phyloP scores from a whole-genome alignment of 2,329 filamentous ascomycete genomes.

The Phaeosphaeria sp. region DNA sequence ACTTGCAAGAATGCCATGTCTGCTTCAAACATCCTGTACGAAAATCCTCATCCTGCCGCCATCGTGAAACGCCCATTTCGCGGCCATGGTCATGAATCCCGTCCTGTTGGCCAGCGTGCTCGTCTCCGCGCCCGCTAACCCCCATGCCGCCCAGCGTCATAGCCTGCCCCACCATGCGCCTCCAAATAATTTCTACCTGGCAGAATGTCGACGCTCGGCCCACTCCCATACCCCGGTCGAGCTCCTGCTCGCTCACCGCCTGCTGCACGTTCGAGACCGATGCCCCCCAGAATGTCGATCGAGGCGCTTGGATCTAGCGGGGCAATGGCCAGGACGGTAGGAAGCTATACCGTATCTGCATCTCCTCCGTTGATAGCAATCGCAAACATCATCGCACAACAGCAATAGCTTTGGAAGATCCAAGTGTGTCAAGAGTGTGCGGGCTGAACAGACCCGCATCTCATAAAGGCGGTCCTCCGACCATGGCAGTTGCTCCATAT shows the following conservation, averaged over 20 bases:
- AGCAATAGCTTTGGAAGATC: constrained; percentile 10
- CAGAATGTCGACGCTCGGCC: constrained; percentile 29
- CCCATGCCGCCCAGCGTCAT: constrained; percentile 23
- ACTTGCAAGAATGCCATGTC: not conserved
- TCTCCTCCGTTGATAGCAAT: constrained; percentile 17
- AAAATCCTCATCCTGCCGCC: constrained; percentile 10
- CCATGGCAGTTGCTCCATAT: not conserved
- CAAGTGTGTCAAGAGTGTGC: constrained; percentile 13
- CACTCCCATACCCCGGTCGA: constrained; percentile 20
- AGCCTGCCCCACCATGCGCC: constrained; percentile 31
- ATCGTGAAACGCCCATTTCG: constrained; percentile 25
- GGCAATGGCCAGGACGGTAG: constrained; percentile 16
- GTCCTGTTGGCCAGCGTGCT: constrained; percentile 27
- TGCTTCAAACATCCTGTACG: not conserved
- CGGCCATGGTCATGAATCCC: constrained; percentile 11
- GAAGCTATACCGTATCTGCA: constrained; percentile 22
- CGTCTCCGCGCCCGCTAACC: constrained; percentile 20
- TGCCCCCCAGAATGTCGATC: constrained; percentile 35
- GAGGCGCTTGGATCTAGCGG: constrained; percentile 14
- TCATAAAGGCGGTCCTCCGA: constrained; percentile 7
- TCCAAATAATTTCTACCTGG: constrained; percentile 29
- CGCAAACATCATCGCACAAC: constrained; percentile 19
- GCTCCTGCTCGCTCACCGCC: constrained; percentile 25
- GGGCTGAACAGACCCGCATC: constrained; percentile 18
- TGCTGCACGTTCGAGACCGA: constrained; percentile 26